Evolutionary conservation across 257 asterid genomes (phyloP).

Genomic region (Nicotiana benthamiana): DNA sequence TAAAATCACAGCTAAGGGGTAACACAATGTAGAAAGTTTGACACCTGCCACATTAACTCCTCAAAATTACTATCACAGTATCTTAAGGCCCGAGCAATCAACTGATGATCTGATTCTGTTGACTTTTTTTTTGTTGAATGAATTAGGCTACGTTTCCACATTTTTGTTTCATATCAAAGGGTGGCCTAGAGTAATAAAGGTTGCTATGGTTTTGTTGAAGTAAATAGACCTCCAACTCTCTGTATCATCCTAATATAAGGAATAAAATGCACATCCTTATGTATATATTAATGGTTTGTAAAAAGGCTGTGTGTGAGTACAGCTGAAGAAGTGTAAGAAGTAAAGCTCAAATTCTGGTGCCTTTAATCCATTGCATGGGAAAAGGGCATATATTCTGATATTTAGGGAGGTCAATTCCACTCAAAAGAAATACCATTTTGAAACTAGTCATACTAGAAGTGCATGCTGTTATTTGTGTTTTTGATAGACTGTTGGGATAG

Average conservation of each 20-base stretch:
- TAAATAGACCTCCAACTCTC: too few species aligned
- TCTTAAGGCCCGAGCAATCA: not conserved
- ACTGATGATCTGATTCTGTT: not conserved
- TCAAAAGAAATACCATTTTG: not conserved
- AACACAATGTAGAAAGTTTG: not conserved
- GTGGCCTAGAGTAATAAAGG: not conserved
- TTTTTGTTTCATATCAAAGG: not conserved
- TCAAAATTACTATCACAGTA: not conserved
- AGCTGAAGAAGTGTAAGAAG: not conserved
- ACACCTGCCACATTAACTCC: not conserved
- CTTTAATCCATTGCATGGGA: not conserved
- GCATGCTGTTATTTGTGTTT: not conserved
- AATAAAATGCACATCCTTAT: not conserved
- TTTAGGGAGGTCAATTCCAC: not conserved
- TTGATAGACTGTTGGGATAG: not conserved
- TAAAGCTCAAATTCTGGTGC: not conserved
- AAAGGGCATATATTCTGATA: not conserved
- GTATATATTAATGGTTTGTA: not conserved
- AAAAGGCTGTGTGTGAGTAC: not conserved
- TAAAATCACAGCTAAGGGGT: not conserved
- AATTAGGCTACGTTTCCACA: not conserved
- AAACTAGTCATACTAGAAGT: not conserved
- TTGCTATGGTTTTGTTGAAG: not conserved
- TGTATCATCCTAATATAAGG: not conserved
- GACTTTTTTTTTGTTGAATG: not conserved